Conservation (phyloP, 2,329 filamentous ascomycete species). For the Aplosporella prunicola region DNA sequence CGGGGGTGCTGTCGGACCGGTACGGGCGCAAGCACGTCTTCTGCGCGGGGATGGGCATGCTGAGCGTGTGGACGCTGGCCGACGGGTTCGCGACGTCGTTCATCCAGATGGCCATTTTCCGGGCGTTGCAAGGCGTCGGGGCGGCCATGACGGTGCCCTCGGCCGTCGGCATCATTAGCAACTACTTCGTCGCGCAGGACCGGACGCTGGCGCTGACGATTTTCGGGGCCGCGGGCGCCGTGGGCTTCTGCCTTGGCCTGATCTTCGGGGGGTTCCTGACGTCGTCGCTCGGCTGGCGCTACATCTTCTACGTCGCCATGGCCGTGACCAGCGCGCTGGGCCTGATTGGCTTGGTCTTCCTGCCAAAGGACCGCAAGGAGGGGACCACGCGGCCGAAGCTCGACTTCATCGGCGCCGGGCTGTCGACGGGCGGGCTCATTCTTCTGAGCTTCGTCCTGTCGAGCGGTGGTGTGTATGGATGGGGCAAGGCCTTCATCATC, state of each 20-base stretch:
- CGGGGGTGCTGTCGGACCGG: conserved; percentile 25
- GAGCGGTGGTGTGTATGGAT: conserved; percentile 38
- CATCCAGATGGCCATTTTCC: conserved; percentile 33
- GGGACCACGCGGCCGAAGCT: conserved; percentile 27
- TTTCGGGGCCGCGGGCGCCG: conserved; percentile 30
- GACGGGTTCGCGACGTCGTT: conserved; percentile 38
- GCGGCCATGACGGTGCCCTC: conserved; percentile 40
- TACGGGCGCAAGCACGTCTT: conserved; percentile 32
- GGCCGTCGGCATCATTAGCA: conserved; percentile 36
- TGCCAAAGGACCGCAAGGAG: conserved; percentile 31
- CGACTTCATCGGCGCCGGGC: conserved; percentile 33
- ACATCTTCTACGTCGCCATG: conserved; percentile 12
- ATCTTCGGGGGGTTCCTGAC: conserved; percentile 12
- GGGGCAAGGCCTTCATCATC: conserved; percentile 38
- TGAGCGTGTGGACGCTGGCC: conserved; percentile 31
- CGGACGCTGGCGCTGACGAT: conserved; percentile 32
- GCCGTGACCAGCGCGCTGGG: conserved; percentile 7
- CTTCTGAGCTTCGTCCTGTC: conserved; percentile 38
- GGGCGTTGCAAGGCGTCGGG: conserved; percentile 40
- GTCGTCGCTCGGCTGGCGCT: conserved; percentile 9
- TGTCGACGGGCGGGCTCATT: conserved; percentile 36
- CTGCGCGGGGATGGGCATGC: conserved; percentile 24
- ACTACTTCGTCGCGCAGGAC: conserved; percentile 30
- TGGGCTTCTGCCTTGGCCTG: conserved; percentile 27
- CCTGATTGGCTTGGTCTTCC: conserved; percentile 24